Conservation (phyloP, 2,329 filamentous ascomycete species). For the Fusarium keratoplasticum region DNA sequence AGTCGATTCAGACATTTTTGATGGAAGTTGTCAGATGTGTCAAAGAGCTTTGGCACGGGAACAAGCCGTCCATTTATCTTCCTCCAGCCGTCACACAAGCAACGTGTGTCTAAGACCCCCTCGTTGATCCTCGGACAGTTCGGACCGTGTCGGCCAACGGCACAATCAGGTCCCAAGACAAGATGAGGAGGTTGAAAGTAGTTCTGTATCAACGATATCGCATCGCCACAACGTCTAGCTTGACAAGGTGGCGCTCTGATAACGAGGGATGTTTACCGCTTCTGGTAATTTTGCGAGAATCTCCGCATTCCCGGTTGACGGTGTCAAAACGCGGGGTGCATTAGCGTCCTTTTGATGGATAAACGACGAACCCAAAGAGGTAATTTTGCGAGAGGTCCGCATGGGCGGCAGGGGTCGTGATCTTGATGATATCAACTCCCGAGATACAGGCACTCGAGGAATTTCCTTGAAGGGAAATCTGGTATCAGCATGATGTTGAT, state of each 20-base stretch:
- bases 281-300: slow-evolving; percentile 9
- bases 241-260: slow-evolving; percentile 5
- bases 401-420: background rate
- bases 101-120: background rate
- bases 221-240: background rate
- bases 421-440: background rate
- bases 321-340: slow-evolving; percentile 15
- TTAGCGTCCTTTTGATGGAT: background rate
- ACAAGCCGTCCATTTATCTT: slow-evolving; percentile 1
- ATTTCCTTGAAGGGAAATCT: background rate
- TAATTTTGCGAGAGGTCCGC: slow-evolving; percentile 13
- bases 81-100: background rate
- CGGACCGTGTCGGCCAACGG: background rate
- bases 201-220: background rate
- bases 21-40: background rate
- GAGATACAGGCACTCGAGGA: background rate
- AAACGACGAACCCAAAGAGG: background rate
- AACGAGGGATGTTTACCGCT: background rate
- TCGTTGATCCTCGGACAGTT: background rate
- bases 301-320: background rate
- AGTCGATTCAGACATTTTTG: background rate
- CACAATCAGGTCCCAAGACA: background rate
- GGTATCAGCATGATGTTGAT: background rate
- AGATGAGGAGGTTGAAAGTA: background rate
- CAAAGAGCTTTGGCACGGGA: background rate